A percentile compares a stretch with the other conserved stretches of the same genome.
Evolutionary conservation across 257 asterid genomes (phyloP).

Genomic region (Eucommia ulmoides): DNA sequence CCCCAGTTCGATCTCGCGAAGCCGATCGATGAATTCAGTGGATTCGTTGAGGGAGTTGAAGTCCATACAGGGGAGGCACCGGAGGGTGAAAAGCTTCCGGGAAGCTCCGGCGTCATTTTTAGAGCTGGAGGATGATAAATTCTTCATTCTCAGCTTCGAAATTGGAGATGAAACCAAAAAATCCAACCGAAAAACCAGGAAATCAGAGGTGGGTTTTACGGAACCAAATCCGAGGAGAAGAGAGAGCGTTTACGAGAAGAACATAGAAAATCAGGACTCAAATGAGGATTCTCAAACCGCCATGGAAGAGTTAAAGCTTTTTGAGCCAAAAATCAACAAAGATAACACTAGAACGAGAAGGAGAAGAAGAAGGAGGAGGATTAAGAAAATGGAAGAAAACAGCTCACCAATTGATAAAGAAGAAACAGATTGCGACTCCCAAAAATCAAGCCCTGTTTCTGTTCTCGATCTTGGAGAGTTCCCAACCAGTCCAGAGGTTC

Average conservation of each 20-base stretch:
- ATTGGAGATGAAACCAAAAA: conserved; percentile 2
- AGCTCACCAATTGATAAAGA: not conserved
- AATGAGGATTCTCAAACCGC: not conserved
- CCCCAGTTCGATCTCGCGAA: conserved; percentile 12
- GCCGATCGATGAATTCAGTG: conserved; percentile 19
- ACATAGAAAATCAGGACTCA: conserved; percentile 24
- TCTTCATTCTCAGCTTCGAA: conserved; percentile 61
- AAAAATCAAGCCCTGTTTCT: not conserved
- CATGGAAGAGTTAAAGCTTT: not conserved
- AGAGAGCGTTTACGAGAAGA: conserved; percentile 8
- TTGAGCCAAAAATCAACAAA: not conserved
- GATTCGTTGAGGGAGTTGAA: conserved; percentile 18
- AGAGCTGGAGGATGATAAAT: conserved; percentile 56
- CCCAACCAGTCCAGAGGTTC: not conserved
- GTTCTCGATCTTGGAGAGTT: not conserved
- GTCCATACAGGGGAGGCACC: conserved; percentile 13
- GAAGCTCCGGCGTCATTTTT: conserved; percentile 23
- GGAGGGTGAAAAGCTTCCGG: conserved; percentile 18
- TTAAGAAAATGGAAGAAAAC: too few relatives aligned
- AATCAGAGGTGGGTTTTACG: conserved; percentile 7
- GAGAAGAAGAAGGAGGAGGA: not conserved
- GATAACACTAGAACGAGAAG: not conserved
- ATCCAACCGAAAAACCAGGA: conserved; percentile 8
- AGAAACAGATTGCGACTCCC: not conserved
- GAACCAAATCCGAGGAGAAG: conserved; percentile 14